Conservation (phyloP, 768 basidiomycete genomes). For the Coprinopsis sp. region DNA sequence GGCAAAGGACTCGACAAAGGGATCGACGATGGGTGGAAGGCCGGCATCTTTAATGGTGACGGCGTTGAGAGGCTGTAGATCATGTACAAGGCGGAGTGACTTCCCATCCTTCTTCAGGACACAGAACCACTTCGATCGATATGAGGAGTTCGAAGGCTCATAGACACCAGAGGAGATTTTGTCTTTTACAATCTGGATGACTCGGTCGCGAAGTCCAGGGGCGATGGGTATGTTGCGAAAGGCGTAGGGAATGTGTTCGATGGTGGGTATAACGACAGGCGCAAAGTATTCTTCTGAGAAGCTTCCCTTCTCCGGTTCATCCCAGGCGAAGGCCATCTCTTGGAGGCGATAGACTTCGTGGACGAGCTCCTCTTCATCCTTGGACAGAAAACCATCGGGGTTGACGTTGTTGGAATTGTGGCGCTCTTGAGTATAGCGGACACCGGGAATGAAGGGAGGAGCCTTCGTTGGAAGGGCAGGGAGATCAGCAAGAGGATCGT, state of each 20-base stretch:
- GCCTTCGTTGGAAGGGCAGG: no score
- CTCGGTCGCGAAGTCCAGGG: slow-evolving; percentile 24
- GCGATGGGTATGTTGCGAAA: slow-evolving; percentile 31
- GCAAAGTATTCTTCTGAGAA: slow-evolving; percentile 19
- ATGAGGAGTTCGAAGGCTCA: slow-evolving; percentile 30
- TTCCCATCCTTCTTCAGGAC: slow-evolving; percentile 32
- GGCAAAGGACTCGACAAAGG: slow-evolving; percentile 27
- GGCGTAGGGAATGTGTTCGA: slow-evolving; percentile 33
- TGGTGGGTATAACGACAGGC: slow-evolving; percentile 25
- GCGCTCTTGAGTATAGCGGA: no score
- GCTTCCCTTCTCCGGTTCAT: slow-evolving; percentile 14
- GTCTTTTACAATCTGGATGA: slow-evolving; percentile 24
- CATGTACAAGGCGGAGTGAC: slow-evolving; percentile 30
- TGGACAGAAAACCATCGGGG: no score
- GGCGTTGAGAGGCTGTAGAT: slow-evolving; percentile 33
- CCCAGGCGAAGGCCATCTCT: slow-evolving; percentile 6
- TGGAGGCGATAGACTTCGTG: no score
- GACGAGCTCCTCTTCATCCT: no score
- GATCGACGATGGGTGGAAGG: slow-evolving; percentile 27
- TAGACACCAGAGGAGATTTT: slow-evolving; percentile 34
- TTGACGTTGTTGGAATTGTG: no score
- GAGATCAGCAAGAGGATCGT: no score
- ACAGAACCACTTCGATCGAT: slow-evolving; percentile 34
- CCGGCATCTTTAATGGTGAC: slow-evolving; percentile 35
- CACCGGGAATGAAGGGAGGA: no score